These are phyloP conservation scores for Penicillium sp. DNA, from an alignment of 2,329 filamentous ascomycete species.

Conservation along the genomic window DNA sequence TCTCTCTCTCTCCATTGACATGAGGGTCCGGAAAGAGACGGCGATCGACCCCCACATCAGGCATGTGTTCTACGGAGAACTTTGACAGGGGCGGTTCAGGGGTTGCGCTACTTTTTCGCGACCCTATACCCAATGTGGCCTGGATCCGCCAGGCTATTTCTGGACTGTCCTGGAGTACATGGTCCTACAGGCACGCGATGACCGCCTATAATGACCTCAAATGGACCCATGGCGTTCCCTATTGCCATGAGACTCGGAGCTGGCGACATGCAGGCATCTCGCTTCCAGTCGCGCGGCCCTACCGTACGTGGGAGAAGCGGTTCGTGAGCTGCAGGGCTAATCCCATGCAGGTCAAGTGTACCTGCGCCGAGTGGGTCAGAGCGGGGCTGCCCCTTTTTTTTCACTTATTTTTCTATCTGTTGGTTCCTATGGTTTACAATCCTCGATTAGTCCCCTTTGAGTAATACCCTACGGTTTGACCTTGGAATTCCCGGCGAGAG, in stretches of 20 bases:
- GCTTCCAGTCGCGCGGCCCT: not conserved
- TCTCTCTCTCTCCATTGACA: not conserved
- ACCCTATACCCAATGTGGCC: conserved; percentile 10
- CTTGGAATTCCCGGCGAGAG: not conserved
- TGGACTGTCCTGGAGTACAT: not conserved
- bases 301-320: conserved; percentile 4
- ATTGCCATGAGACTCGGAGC: not conserved
- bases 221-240: not conserved
- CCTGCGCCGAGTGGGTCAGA: conserved; percentile 1
- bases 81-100: conserved; percentile 26
- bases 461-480: not conserved
- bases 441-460: not conserved
- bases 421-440: not conserved
- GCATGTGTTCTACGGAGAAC: conserved; percentile 22
- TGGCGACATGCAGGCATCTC: not conserved
- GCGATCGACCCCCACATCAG: conserved; percentile 24
- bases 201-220: not conserved
- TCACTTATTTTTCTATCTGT: not conserved
- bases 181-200: not conserved
- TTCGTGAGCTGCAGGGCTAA: conserved; percentile 18
- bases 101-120: conserved; percentile 15
- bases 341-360: conserved; percentile 1
- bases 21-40: conserved; percentile 2
- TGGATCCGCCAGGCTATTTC: conserved; percentile 10
- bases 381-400: conserved; percentile 14